Evolutionary conservation across 2,329 filamentous ascomycete species (phyloP), one percentile per base, ranked within the genome.

Genomic region (Pseudogymnoascus sp.): DNA sequence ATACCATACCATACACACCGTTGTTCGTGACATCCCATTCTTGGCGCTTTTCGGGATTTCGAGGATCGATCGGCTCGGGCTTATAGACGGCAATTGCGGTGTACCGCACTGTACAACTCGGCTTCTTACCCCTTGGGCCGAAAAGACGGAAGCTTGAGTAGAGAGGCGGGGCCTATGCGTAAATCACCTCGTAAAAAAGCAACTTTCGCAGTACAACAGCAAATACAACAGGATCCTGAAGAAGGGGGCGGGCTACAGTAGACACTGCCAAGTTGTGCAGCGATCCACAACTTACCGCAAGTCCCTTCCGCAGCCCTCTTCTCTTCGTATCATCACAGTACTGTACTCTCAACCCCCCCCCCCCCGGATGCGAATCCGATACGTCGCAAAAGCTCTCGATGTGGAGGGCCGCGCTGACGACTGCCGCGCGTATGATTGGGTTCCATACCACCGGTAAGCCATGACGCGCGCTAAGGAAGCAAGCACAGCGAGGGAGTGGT

Each of bases 201-300:
- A 10, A 31, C 25, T 19, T 34, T 34, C 25, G 16, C n/a, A 19
- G 16, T 34, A 57, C 48, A 57, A 57, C n/a, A 19, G n/a, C n/a
- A 31, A 54, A 57, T 57, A 57, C 28, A 34, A 34, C 48, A 57
- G 48, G 48, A 57, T 57, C 25, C 48, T 57, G 48, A 57, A 57
- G 48, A 57, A 57, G 48, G 48, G 41, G 8, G n/a, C 2, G 4
- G n/a, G 14, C 4, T 31, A 19, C 4, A 34, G 28, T 19, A 28
- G 48, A 34, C 48, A 57, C 25, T 5, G 48, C 28, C 48, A 57
- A 57, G 48, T 57, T 57, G 48, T 57, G 48, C n/a, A 57, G 48
- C 48, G 48, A 19, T 57, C 48, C 48, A 57, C 48, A 34, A 28
- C 25, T 19, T 16, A 34, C 48, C 48, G n/a, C 48, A 19, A 6